Conservation (phyloP, 345 rosid species). For the Gossypioides kirkii region DNA sequence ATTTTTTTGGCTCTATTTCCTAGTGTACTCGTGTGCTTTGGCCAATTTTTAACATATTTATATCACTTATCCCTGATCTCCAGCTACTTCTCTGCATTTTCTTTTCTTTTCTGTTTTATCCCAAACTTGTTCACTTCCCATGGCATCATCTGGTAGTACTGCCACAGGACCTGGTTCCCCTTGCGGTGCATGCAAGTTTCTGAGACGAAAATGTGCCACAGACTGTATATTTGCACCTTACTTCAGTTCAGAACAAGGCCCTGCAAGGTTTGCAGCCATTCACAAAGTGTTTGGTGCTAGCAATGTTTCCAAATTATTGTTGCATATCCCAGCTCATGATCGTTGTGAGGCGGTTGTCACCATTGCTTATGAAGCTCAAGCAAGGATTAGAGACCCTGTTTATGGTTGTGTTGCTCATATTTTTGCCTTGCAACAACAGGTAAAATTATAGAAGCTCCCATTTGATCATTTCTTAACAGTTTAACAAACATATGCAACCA, state of each 20-base stretch:
- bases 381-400: conserved; percentile 66
- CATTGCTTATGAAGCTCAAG: conserved; percentile 71
- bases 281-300: conserved; percentile 84
- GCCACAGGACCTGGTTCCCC: conserved; percentile 39
- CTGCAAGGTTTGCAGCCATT: conserved; percentile 62
- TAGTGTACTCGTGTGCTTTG: conserved; percentile 40
- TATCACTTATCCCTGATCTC: background rate
- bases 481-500: background rate
- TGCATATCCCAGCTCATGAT: conserved; percentile 54
- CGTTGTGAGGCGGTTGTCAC: conserved; percentile 73
- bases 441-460: conserved; percentile 9
- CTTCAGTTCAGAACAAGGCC: conserved; percentile 66
- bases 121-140: conserved; percentile 6
- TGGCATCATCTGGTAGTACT: conserved; percentile 40
- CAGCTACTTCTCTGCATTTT: conserved; percentile 21
- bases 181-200: conserved; percentile 81
- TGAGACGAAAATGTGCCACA: conserved; percentile 60
- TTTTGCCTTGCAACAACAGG: conserved; percentile 70
- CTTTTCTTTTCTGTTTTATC: conserved; percentile 3
- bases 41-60: background rate
- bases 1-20: conserved; percentile 33
- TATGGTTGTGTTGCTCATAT: conserved; percentile 74
- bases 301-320: conserved; percentile 57
- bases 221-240: conserved; percentile 74
- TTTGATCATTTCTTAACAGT: background rate